Percentiles rank a stretch among this genome's conserved stretches.
phyloP scores from a whole-genome alignment of 1,284 basidiomycete genomes.

The Erythrobasidium hasegawianum region DNA sequence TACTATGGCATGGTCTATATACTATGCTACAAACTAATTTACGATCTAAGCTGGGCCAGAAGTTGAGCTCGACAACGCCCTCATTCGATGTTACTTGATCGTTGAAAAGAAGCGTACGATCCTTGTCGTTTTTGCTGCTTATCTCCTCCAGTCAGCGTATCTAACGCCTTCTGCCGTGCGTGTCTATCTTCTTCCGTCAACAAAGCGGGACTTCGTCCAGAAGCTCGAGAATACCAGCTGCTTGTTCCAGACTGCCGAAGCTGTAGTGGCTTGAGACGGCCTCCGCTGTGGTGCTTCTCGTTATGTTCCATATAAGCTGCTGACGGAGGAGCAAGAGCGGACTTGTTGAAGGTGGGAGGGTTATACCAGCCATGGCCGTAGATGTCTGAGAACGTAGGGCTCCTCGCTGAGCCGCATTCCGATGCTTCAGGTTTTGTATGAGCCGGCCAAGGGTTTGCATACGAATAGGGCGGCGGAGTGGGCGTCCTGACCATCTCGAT shows the following conservation, averaged over 20 bases:
- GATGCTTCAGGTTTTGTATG: background rate
- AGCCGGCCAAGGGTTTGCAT: slow-evolving; percentile 1
- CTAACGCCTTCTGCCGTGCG: slow-evolving; percentile 21
- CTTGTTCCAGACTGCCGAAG: slow-evolving; percentile 14
- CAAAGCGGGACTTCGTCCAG: slow-evolving; percentile 8
- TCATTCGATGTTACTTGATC: no score
- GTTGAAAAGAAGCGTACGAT: background rate
- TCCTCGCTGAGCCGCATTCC: background rate
- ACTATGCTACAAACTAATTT: slow-evolving; percentile 12
- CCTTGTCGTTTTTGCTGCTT: background rate
- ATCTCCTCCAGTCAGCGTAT: slow-evolving; percentile 9
- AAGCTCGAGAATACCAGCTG: background rate
- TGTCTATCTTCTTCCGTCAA: slow-evolving; percentile 5
- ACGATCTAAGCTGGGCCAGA: no score
- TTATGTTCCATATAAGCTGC: background rate
- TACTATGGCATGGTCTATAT: background rate
- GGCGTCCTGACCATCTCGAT: slow-evolving; percentile 18
- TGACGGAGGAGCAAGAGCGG: background rate
- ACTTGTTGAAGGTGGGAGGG: background rate
- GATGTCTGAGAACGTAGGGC: slow-evolving; percentile 1
- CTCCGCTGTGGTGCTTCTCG: background rate
- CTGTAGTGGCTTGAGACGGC: slow-evolving; percentile 3
- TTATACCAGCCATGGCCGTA: slow-evolving; percentile 3
- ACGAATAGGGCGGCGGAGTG: slow-evolving; percentile 21
- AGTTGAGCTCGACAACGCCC: no score